A percentile compares a stretch with the other conserved stretches of the same genome.
These are phyloP conservation scores for Flueggea neowawraea DNA, from an alignment of 441 rosid genomes.

Conservation along the genomic window DNA sequence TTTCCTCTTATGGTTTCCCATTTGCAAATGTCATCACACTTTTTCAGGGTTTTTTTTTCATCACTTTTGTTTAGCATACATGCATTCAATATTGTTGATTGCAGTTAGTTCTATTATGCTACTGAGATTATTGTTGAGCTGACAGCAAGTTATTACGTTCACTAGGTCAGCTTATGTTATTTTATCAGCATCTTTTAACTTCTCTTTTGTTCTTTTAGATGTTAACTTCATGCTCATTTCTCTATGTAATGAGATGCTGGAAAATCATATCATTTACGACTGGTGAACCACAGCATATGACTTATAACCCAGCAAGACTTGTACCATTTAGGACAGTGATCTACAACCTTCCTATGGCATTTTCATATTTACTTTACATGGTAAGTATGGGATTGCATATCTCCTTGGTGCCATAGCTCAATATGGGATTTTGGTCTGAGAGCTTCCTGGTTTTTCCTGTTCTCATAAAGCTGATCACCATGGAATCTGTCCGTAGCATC, in stretches of 20 bases:
- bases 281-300: constrained; percentile 9
- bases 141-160: neutral
- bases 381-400: constrained; percentile 24
- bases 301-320: constrained; percentile 15
- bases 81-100: neutral
- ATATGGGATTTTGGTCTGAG: neutral
- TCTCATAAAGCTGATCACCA: constrained; percentile 60
- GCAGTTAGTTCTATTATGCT: neutral
- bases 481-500: constrained; percentile 93
- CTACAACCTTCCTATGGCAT: constrained; percentile 70
- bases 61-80: neutral
- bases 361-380: constrained; percentile 84
- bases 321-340: constrained; percentile 58
- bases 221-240: constrained; percentile 48
- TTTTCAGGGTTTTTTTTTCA: constrained; percentile 17
- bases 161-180: constrained; percentile 2
- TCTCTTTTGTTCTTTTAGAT: constrained; percentile 25
- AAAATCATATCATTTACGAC: constrained; percentile 45
- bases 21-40: constrained; percentile 88
- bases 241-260: constrained; percentile 48
- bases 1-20: constrained; percentile 81
- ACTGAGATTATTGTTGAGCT: no score
- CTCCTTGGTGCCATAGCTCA: neutral
- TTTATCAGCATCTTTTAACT: neutral
- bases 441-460: constrained; percentile 6